Evolutionary conservation across 176 grass and related monocot species (phyloP), one percentile per base, ranked within the genome.

Genomic region (Aegilops bicornis): DNA sequence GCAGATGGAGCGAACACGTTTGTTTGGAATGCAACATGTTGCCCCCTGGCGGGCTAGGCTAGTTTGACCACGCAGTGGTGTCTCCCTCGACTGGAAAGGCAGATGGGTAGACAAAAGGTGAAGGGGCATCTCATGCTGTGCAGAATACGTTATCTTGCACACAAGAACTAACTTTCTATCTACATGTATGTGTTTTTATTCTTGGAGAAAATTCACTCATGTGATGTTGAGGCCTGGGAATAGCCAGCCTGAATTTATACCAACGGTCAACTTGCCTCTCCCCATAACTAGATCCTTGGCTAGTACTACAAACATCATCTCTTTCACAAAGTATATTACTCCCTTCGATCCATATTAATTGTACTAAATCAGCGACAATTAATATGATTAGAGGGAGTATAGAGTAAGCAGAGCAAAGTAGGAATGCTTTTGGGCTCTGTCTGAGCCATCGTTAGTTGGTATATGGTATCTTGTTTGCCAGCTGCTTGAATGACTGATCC

Each of bases 111-210:
- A 59, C 3, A 59, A 59, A 22, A 22, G 54, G 19, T 8, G 19
- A 59, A 2, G 54, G 71, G 19, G 54, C 54, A 22, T 59, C 54
- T 59, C 59, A 84, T 65, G 64, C 17, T 24, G 60, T 20, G 62
- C 13, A 63, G 67, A 84, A 66, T 68, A 73, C 27, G 45, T 72
- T 84, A 79, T 80, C 71, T 39, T 76, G 45, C 27, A 40, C 73
- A 40, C 27, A 11, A 17, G 32, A 19, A 27, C 7, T 43, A 37
- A 50, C 86, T 91, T 88, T 91, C 61, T 30, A 47, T 81, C 70
- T 85, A 88, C 23, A 91, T 54, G 69, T 52, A 84, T 88, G 77
- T 88, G 47, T 16, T 81, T 22, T 58, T 20, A 58, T 58, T 58
- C n/a, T 56, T 20, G 52, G 52, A 56, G 6, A 56, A 56, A 56